Evolutionary conservation across 805 yeast species (phyloP), one percentile per base, ranked within the genome.

Genomic region (Scheffersomyces stipitis): DNA sequence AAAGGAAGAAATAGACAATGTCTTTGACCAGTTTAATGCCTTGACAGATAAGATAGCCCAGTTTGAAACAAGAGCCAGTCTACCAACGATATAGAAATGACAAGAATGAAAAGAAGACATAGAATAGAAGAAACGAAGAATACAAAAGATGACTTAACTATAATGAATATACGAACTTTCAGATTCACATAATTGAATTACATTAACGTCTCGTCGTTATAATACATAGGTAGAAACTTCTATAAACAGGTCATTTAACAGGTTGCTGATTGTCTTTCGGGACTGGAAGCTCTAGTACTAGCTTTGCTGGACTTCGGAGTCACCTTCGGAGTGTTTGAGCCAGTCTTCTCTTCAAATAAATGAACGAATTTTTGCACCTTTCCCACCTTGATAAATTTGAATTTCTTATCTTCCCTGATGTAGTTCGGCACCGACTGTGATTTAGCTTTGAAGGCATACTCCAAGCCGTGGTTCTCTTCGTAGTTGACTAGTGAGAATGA

Each of bases 281-380:
- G 41, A 17, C 32, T 38, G 17, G 31, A 14, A 7, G 35, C 32
- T 20, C 36, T n/a, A 24, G 31, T n/a, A 6, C 7, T 17, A 14
- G 30, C 15, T 10, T 7, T 10, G 10, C 24, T 20, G 24, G 24
- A 7, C 10, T 20, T 20, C 7, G 24, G 24, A 7, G 24, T 20
- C 24, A 20, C 24, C n/a, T n/a, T n/a, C 12, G 29, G 29, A 13
- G 40, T 20, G 30, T 18, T 33, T 24, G 14, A 10, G 12, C 44
- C 52, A 26, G 18, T 42, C 38, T 59, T 51, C 37, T 68, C 73
- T 42, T 69, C 74, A 44, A 68, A 69, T 46, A 69, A 53, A 45
- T 56, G 56, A 9, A 69, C 74, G 45, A 66, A 68, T 46, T 67
- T 66, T 42, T 69, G 74, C 20, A 69, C 75, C 43, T 69, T 69